These are phyloP conservation scores for Catunica adiposa DNA, from an alignment of 2,329 filamentous ascomycete species.

Conservation along the genomic window DNA sequence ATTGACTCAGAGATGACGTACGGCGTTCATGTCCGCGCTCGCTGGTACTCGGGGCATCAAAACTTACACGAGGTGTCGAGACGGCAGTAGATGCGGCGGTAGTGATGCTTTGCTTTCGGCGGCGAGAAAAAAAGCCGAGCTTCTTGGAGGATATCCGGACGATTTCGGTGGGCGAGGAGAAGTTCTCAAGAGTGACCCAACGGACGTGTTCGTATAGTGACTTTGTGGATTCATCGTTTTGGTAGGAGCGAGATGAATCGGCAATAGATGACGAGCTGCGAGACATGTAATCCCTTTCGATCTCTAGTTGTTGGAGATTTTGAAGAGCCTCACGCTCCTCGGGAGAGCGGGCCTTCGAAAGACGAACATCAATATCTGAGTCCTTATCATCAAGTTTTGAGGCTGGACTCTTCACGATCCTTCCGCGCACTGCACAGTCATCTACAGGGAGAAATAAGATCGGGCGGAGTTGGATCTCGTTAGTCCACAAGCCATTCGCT, in stretches of 20 bases:
- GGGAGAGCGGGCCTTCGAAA: neutral
- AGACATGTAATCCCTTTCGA: conserved; percentile 11
- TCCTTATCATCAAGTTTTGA: neutral
- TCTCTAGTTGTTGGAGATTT: conserved; percentile 8
- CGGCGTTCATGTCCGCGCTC: neutral
- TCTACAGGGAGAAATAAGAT: conserved; percentile 75
- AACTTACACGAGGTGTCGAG: conserved; percentile 50
- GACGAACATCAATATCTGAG: neutral
- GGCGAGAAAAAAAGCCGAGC: conserved; percentile 81
- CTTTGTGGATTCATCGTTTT: conserved; percentile 27
- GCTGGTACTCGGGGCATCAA: conserved; percentile 35
- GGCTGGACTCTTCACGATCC: conserved; percentile 39
- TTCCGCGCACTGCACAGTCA: conserved; percentile 69
- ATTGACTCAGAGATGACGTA: neutral
- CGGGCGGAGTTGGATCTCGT: conserved; percentile 75
- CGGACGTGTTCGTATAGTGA: conserved; percentile 67
- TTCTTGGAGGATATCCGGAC: conserved; percentile 64
- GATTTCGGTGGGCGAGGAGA: conserved; percentile 59
- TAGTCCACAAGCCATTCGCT: conserved; percentile 86
- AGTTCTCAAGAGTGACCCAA: conserved; percentile 68
- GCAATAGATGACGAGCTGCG: neutral
- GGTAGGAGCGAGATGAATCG: neutral
- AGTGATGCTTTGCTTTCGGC: conserved; percentile 65
- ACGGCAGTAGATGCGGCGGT: conserved; percentile 39
- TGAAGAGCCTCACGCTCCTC: conserved; percentile 9